Evolutionary conservation across 2,329 filamentous ascomycete genomes (phyloP), one percentile per base, ranked within the genome.

Genomic region (Epichloe elymi): DNA sequence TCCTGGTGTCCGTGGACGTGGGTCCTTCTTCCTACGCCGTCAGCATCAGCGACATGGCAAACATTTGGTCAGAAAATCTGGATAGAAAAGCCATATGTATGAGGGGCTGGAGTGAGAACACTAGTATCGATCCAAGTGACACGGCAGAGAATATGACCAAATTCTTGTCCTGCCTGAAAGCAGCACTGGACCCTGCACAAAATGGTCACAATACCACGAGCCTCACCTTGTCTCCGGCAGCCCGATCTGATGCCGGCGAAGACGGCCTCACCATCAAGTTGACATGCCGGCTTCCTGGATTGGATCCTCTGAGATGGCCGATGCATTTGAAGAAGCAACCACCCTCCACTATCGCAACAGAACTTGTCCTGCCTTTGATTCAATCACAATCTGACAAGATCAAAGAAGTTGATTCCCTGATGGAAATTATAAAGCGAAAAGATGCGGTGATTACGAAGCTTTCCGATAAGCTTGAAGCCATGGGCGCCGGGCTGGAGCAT

Each of bases 101-200:
- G 53, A 78, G 84, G 53, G 83, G 80, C 33, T 71, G 78, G 51
- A 67, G 75, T 23, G 74, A 83, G 57, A 75, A 80, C 58, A 86
- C 83, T 15, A 82, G 78, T 54, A 88, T 91, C 54, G 85, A 91
- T 61, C 82, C 86, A 1, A 81, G 76, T 61, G 81, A 85, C 56
- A 82, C 83, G 53, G 70, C 73, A 0, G 76, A 80, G 48, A 86
- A 91, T 59, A 79, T 87, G 67, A 63, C 67, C 26, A 80, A 82
- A 48, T 79, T 91, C 48, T 69, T 90, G 14, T 72, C 77, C 20
- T 82, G 84, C 58, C 69, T 91, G 17, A 65, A 70, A 46, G 67
- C 68, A 40, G 74, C 75, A 33, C 66, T 80, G 60, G 75, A 71
- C 69, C 70, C 56, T 52, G 78, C 60, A 19, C 67, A 68, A 38